Evolutionary conservation across 345 rosid genomes (phyloP).

Genomic region (Carallia brachiata): DNA sequence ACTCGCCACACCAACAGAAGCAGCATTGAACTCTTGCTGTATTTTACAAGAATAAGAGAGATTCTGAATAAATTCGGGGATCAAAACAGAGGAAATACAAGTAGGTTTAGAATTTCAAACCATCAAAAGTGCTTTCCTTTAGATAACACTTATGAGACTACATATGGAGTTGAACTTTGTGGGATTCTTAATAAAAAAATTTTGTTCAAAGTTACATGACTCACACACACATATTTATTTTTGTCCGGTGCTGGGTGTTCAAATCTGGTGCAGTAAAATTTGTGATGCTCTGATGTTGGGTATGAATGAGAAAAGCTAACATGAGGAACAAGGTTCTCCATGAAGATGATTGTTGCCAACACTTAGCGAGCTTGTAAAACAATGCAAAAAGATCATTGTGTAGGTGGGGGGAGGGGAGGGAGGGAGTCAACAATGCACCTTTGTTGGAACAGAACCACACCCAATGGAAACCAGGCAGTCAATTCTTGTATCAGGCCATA

Average conservation of each 20-base stretch:
- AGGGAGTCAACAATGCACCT: constrained; percentile 42
- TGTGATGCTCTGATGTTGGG: too few relatives aligned
- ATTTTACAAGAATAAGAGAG: neutral
- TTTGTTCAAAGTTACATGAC: neutral
- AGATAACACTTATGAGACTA: neutral
- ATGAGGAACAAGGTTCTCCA: too few relatives aligned
- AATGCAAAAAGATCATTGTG: neutral
- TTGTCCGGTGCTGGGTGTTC: too few relatives aligned
- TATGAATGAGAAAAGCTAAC: too few relatives aligned
- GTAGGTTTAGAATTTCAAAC: neutral
- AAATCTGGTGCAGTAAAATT: too few relatives aligned
- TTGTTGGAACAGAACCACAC: constrained; percentile 96
- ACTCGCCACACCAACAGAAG: neutral
- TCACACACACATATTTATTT: too few relatives aligned
- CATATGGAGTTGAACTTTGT: neutral
- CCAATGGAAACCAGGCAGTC: constrained; percentile 95
- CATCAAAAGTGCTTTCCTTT: neutral
- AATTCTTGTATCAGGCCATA: constrained; percentile 97
- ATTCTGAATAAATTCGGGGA: neutral
- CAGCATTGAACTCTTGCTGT: neutral
- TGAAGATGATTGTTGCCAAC: too few relatives aligned
- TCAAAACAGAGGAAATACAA: neutral
- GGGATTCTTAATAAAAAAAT: neutral
- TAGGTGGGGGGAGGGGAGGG: too few relatives aligned
- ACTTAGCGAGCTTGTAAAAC: neutral